Evolutionary conservation across 495 filamentous ascomycete genomes (phyloP), one percentile per base, ranked within the genome.

Genomic region (Neurospora sp.): DNA sequence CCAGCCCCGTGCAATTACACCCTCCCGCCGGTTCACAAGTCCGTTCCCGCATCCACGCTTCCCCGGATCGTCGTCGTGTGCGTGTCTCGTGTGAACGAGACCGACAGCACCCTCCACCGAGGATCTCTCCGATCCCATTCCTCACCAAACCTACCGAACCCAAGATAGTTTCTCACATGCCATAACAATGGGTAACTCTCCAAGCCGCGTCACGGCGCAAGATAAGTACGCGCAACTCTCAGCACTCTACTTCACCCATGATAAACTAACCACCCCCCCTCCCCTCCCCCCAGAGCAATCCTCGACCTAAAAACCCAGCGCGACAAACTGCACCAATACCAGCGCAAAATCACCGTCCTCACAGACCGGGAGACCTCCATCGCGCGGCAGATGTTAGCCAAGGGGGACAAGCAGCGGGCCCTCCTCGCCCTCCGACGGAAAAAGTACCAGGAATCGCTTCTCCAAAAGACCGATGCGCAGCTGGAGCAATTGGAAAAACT

Each of bases 231-330:
- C 48, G 40, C 70, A 69, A 38, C 48, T 69, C 0, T 39, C 39
- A 39, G 10, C 46, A 54, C 59, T 27, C 31, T 70, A 5, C 14
- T 27, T n/a, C 8, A 44, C n/a, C 31, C 1, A 31, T 31, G 31
- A 31, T 31, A 31, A 31, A 35, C 35, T 35, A 35, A 16, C 9
- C 31, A 31, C 31, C 31, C 31, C 31, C 46, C 14, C 42, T 37
- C 38, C 66, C 69, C 73, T 69, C 5, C n/a, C 18, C 9, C 35
- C 70, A 84, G 84, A 77, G 96, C 96, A 42, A 98, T 98, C 81
- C 91, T 98, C 73, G 94, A 98, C 84, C 90, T 99, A 80, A 98
- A 98, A 82, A 92, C 90, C 84, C 96, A 99, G 83, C 94, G 96
- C 80, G 96, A 99, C 86, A 94, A 92, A 78, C 92, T 66, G 2